Conservation (phyloP, 2,329 filamentous ascomycete genomes). For the Ceratocystis huliohia region DNA sequence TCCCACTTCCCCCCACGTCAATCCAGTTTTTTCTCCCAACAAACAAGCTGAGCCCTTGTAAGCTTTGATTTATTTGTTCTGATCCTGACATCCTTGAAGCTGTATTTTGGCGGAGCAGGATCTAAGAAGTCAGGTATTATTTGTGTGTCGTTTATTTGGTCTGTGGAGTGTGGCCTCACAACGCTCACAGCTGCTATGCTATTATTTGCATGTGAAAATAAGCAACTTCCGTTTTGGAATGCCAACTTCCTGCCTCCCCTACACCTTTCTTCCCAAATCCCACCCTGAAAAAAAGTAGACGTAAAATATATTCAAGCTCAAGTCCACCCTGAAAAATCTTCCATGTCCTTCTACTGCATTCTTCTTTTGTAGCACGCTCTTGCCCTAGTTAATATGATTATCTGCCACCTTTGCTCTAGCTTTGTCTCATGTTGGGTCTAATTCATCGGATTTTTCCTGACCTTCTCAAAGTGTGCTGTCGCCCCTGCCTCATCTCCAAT, state of each 20-base stretch:
- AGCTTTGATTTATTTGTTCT: background rate
- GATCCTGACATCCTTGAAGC: slow-evolving; percentile 4
- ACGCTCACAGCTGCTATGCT: background rate
- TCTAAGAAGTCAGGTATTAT: background rate
- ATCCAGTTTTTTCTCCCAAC: background rate
- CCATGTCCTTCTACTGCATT: slow-evolving; percentile 1
- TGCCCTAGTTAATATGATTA: background rate
- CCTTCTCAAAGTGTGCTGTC: background rate
- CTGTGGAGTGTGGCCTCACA: slow-evolving; percentile 5
- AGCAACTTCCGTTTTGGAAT: background rate
- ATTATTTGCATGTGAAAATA: slow-evolving; percentile 12
- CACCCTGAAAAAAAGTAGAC: background rate
- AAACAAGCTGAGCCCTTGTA: background rate
- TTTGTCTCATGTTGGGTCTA: background rate
- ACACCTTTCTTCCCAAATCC: background rate
- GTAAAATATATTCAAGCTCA: too few species aligned
- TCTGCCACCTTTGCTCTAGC: background rate
- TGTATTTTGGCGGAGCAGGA: background rate
- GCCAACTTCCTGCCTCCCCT: background rate
- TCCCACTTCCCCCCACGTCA: slow-evolving; percentile 2
- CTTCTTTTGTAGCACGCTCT: background rate
- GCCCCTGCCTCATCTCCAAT: background rate
- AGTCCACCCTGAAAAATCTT: background rate
- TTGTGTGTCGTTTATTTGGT: background rate
- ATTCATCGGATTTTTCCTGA: background rate